Evolutionary conservation across 768 basidiomycete species (phyloP).

Genomic region (Collybia nuda): DNA sequence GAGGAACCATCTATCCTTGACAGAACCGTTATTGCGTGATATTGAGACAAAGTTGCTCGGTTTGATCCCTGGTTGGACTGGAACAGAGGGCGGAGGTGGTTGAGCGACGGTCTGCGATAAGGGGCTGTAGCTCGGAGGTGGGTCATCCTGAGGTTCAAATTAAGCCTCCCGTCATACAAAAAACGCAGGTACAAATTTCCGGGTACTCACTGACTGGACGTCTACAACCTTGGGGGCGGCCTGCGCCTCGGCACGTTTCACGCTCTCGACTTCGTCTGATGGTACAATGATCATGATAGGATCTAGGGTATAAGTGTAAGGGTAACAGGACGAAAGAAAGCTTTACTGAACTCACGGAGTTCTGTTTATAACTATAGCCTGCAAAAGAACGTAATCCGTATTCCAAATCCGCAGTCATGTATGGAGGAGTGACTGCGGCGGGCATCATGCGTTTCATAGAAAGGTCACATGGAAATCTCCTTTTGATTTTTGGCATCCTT

Average conservation of each 20-base stretch:
- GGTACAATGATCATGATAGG: conserved; percentile 1
- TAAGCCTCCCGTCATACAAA: not conserved
- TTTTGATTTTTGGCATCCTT: too few species aligned
- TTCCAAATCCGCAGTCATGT: too few species aligned
- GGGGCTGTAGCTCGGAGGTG: conserved; percentile 17
- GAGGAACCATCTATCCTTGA: conserved; percentile 40
- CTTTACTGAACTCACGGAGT: too few species aligned
- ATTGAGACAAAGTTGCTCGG: conserved; percentile 33
- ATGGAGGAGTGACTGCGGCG: too few species aligned
- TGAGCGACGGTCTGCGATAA: not conserved
- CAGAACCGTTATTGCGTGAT: conserved; percentile 21
- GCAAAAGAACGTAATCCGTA: too few species aligned
- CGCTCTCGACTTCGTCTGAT: not conserved
- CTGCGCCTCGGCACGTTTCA: not conserved
- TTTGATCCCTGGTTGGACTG: conserved; percentile 19
- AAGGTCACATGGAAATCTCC: too few species aligned
- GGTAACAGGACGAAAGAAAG: too few species aligned
- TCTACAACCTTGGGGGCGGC: not conserved
- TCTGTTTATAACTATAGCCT: too few species aligned
- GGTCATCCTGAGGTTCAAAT: conserved; percentile 13
- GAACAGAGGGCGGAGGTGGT: not conserved
- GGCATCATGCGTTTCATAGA: too few species aligned
- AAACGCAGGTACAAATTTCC: not conserved
- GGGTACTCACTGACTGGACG: not conserved
- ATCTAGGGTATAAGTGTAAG: too few species aligned